A percentile compares a stretch with the other conserved stretches of the same genome.
Conservation (phyloP, 306 rosid species). For the Quercus engelmannii region DNA sequence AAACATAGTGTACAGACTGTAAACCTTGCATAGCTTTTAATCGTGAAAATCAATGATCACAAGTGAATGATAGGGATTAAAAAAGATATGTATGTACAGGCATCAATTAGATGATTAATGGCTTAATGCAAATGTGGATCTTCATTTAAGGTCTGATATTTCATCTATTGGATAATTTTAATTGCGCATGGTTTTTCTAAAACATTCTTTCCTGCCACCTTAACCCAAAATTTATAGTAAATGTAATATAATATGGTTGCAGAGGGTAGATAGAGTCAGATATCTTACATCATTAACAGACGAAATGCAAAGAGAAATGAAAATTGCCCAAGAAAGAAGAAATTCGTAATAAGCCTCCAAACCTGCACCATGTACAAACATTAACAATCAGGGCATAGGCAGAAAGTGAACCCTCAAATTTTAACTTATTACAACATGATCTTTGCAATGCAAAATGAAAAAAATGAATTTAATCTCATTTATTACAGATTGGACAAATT, state of each 20-base stretch:
- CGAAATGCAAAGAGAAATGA: constrained; percentile 51
- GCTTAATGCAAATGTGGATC: neutral
- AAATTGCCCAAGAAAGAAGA: constrained; percentile 75
- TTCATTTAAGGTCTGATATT: neutral
- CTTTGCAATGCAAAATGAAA: neutral
- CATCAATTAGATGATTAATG: neutral
- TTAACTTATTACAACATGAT: too few relatives aligned
- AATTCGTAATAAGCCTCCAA: constrained; percentile 71
- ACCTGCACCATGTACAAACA: constrained; percentile 30
- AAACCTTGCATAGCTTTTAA: neutral
- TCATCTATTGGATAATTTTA: neutral
- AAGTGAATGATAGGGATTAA: neutral
- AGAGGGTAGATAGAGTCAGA: neutral
- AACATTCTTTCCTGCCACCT: neutral
- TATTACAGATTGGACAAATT: neutral
- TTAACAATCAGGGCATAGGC: constrained; percentile 9
- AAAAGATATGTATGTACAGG: neutral
- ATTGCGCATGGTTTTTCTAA: too few relatives aligned
- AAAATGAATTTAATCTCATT: neutral
- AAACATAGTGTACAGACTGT: neutral
- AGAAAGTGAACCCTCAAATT: neutral
- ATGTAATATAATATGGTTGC: neutral
- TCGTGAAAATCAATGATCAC: neutral
- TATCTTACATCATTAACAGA: constrained; percentile 55
- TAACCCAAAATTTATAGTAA: neutral